Base-by-base conservation (phyloP, 2,329 filamentous ascomycete genomes). In the Alternaria incomplexa region DNA sequence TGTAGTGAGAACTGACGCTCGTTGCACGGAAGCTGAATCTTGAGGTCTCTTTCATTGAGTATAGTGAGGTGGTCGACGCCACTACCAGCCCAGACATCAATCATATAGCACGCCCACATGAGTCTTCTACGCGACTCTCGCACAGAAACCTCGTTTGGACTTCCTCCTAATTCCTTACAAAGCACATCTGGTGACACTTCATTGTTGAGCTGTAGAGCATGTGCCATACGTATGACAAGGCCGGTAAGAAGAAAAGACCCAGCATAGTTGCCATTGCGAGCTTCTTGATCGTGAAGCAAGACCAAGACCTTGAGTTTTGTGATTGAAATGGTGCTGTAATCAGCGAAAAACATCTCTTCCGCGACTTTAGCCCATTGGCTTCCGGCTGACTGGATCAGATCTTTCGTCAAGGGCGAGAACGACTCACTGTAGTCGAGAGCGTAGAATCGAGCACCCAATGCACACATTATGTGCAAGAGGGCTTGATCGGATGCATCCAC, bases 51-150 rank as follows among this genome's bases (percentile, higher is more conserved):
- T 61, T 77, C 73, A 58, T 73, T 77, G 51, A 77, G 43, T 12
- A 77, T 76, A 20, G 75, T 77, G 32, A 77, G 64, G 48, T 75
- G 75, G 53, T 77, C 75, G 11, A 77, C 73, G 10, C 75, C 75
- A 58, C 75, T 76, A 11, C 75, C 75, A 40, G 75, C 75, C 75
- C 75, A 77, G 10, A 77, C 74, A 60, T 77, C 75, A 43, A 77
- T 72, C 73, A 77, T 75, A 56, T 76, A 77, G 52, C 75, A 77
- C 10, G 75, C 73, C 75, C 75, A 77, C 75, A 77, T 77, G 10
- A 77, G 52, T n/a, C 75, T 62, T 56, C 75, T 66, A n/a, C 71
- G 65, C 20, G 72, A 75, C 40, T 77, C 75, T 61, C 69, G 62
- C 26, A 73, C 66, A 8, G 75, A 75, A 3, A 73, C 68, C 56